phyloP scores from a whole-genome alignment of 164 flowering plant species.

The Buxus sempervirens region DNA sequence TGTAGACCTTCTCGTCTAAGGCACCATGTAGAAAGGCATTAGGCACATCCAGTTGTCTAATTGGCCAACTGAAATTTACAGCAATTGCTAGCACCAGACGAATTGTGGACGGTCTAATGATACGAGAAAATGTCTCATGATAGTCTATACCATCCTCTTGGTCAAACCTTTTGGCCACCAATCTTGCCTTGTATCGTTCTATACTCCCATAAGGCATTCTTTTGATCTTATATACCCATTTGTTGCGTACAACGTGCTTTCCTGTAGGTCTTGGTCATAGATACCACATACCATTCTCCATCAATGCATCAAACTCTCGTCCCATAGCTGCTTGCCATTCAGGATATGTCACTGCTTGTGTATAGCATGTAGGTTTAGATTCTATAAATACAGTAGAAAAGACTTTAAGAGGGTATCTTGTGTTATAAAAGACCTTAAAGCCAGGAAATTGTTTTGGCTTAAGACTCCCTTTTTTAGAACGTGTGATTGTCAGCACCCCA shows the following conservation, averaged over 20 bases:
- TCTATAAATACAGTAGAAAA: no score
- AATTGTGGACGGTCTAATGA: neutral
- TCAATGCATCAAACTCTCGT: neutral
- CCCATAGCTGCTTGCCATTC: neutral
- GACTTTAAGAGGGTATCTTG: no score
- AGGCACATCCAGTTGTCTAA: neutral
- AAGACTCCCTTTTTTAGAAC: no score
- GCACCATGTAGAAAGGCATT: constrained; percentile 3
- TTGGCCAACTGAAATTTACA: neutral
- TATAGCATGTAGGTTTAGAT: no score
- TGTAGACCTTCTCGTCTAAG: constrained; percentile 1
- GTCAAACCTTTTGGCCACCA: neutral
- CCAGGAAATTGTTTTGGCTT: no score
- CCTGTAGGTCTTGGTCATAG: neutral
- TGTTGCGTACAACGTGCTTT: neutral
- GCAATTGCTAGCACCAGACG: neutral
- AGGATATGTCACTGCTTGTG: neutral
- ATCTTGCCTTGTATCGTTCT: neutral
- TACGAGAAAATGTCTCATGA: constrained; percentile 7
- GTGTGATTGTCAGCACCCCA: no score
- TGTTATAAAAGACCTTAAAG: no score
- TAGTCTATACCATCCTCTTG: neutral
- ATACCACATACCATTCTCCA: neutral
- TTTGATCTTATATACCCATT: neutral
- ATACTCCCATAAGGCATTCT: neutral